Evolutionary conservation across 768 basidiomycete genomes (phyloP), one percentile per base, ranked within the genome.

Genomic region (Cystofilobasidium macerans): DNA sequence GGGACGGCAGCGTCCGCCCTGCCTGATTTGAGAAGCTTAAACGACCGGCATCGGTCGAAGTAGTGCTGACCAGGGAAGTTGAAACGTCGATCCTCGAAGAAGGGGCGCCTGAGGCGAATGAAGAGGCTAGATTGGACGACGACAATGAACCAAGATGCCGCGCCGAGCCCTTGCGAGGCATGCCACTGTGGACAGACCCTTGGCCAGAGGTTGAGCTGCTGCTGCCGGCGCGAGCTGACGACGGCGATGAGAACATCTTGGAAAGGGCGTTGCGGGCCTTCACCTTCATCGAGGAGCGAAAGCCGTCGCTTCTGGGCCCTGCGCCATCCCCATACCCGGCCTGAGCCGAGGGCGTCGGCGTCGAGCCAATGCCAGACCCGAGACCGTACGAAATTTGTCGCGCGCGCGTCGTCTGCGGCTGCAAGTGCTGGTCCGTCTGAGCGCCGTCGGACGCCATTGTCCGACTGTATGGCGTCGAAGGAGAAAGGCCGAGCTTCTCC

Each of bases 221-320:
- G 48, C 7, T 26, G 9, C 16, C 51, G 4, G 26, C 51, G 51
- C n/a, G 51, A 12, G 26, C n/a, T n/a, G n/a, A n/a, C 26, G 51
- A 2, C 5, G 65, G 42, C 38, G 60, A 30, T 1, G 47, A 33
- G 38, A 67, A 67, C 33, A 67, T 57, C 59, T 53, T 67, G 51
- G 48, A 61, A 42, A 67, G 62, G n/a, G 59, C 60, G 32, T 45
- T 67, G 14, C 42, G 61, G 9, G 65, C 65, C 35, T 57, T 61
- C 22, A 28, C 42, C 26, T 51, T 59, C 40, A 67, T 61, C n/a
- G n/a, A n/a, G 20, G 58, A 47, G 59, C 61, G 48, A n/a, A 35
- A 36, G 57, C 35, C 57, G 33, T 36, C 33, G 57, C 26, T 22
- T 22, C 57, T 26, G 9, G 35, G 33, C 22, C 33, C n/a, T n/a